Percentiles rank a stretch among this genome's conserved stretches.
Conservation (phyloP, 345 rosid species). For the Clarkia xantiana region DNA sequence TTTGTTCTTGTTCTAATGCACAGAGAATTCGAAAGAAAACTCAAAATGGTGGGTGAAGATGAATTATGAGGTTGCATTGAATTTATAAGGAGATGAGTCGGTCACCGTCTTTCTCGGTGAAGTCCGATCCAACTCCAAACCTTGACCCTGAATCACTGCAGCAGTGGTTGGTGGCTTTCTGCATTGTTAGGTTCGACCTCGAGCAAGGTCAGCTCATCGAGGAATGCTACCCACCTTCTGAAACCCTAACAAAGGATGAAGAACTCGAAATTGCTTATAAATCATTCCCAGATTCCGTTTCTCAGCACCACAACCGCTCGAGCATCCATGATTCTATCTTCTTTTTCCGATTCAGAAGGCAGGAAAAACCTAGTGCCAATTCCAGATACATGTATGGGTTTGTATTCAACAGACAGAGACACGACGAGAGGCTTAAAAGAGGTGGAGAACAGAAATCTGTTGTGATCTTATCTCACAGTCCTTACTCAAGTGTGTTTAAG, state of each 20-base stretch:
- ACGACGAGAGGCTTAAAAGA: slow-evolving; percentile 84
- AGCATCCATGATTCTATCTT: slow-evolving; percentile 96
- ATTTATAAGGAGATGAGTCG: slow-evolving; percentile 53
- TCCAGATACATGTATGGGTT: slow-evolving; percentile 62
- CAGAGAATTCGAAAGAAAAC: background rate
- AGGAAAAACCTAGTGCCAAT: slow-evolving; percentile 15
- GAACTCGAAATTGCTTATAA: slow-evolving; percentile 86
- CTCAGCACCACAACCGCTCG: slow-evolving; percentile 74
- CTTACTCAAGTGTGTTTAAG: slow-evolving; percentile 73
- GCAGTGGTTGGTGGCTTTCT: slow-evolving; percentile 79
- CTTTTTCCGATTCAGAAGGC: slow-evolving; percentile 78
- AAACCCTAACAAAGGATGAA: slow-evolving; percentile 50
- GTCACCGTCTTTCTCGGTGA: slow-evolving; percentile 70
- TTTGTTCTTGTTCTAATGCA: background rate
- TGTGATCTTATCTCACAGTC: slow-evolving; percentile 69
- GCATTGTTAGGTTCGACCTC: slow-evolving; percentile 81
- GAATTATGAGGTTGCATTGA: background rate
- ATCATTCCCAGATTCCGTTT: slow-evolving; percentile 93
- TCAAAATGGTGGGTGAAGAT: background rate
- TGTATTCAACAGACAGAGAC: slow-evolving; percentile 90
- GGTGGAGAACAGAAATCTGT: slow-evolving; percentile 98
- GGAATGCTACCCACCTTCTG: slow-evolving; percentile 64
- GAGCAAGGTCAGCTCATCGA: slow-evolving; percentile 95
- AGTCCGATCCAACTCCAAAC: slow-evolving; percentile 48
- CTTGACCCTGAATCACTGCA: slow-evolving; percentile 50